A percentile compares a stretch with the other conserved stretches of the same genome.
Evolutionary conservation across 164 flowering plant species (phyloP).

Genomic region (Amborella trichopoda): DNA sequence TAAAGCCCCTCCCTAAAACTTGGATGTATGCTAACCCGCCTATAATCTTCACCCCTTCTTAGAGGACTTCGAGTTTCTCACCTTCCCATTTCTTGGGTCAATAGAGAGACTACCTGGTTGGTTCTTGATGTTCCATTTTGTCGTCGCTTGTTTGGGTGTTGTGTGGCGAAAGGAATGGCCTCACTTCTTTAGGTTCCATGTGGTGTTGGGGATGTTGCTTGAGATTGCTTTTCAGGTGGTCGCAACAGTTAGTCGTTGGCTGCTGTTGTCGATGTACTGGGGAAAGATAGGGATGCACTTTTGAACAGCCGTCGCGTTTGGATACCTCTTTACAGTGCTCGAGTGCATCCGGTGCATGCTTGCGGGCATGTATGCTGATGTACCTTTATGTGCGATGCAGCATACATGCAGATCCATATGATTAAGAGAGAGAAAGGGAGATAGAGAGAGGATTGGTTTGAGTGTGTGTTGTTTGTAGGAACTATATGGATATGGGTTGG

Average conservation of each 20-base stretch:
- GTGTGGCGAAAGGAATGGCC: slow-evolving; percentile 92
- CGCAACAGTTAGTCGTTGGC: slow-evolving; percentile 58
- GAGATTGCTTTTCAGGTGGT: slow-evolving; percentile 64
- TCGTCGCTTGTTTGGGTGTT: slow-evolving; percentile 53
- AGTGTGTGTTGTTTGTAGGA: too few relatives aligned
- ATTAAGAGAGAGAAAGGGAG: slow-evolving; percentile 25
- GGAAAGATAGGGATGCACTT: slow-evolving; percentile 80
- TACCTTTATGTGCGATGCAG: slow-evolving; percentile 81
- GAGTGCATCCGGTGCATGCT: slow-evolving; percentile 70
- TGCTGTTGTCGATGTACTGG: slow-evolving; percentile 60
- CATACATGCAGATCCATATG: slow-evolving; percentile 76
- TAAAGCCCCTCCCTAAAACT: slow-evolving; percentile 83
- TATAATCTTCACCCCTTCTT: slow-evolving; percentile 67
- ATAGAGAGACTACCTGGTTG: slow-evolving; percentile 58
- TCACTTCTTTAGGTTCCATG: slow-evolving; percentile 86
- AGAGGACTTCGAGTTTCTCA: slow-evolving; percentile 45
- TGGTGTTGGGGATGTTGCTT: slow-evolving; percentile 75
- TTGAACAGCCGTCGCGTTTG: slow-evolving; percentile 64
- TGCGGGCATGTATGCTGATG: slow-evolving; percentile 79
- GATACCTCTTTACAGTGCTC: slow-evolving; percentile 59
- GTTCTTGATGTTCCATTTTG: slow-evolving; percentile 68
- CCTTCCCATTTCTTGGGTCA: slow-evolving; percentile 56
- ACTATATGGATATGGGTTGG: too few relatives aligned
- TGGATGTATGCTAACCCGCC: slow-evolving; percentile 90
- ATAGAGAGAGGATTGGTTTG: too few relatives aligned